Conservation (phyloP, 306 rosid genomes). For the Vigna unguiculata region DNA sequence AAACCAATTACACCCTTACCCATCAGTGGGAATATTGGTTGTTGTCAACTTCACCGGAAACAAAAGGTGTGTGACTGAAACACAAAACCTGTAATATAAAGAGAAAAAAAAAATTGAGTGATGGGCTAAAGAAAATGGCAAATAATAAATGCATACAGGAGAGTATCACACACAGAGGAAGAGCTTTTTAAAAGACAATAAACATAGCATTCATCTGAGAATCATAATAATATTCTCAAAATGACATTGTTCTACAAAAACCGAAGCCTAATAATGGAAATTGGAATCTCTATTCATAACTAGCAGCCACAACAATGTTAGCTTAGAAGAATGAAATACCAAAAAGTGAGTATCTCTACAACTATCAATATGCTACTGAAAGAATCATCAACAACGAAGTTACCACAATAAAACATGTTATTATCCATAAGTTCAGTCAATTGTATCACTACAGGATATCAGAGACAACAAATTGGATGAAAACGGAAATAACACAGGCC, state of each 20-base stretch:
- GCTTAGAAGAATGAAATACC: conserved; percentile 16
- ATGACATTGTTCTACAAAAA: not conserved
- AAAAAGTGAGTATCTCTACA: conserved; percentile 2
- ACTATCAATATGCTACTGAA: conserved; percentile 1
- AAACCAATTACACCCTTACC: conserved; percentile 59
- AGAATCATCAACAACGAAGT: conserved; percentile 11
- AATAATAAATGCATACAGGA: not conserved
- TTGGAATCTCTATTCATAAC: conserved; percentile 18
- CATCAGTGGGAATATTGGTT: conserved; percentile 70
- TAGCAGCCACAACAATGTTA: conserved; percentile 13
- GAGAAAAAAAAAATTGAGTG: conserved; percentile 10
- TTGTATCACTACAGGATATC: conserved; percentile 6
- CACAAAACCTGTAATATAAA: conserved; percentile 69
- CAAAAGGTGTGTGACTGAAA: conserved; percentile 66
- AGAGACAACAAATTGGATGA: not conserved
- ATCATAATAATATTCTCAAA: conserved; percentile 7
- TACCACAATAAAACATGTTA: conserved; percentile 25
- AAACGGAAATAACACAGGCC: conserved; percentile 19
- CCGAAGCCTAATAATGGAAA: conserved; percentile 2
- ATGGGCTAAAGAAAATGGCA: conserved; percentile 10
- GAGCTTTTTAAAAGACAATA: not conserved
- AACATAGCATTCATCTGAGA: conserved; percentile 27
- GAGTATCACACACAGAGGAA: conserved; percentile 11
- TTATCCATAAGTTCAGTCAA: conserved; percentile 20
- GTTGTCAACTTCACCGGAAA: conserved; percentile 72